Conservation (phyloP, 2,329 filamentous ascomycete species). For the Beauveria sp. region DNA sequence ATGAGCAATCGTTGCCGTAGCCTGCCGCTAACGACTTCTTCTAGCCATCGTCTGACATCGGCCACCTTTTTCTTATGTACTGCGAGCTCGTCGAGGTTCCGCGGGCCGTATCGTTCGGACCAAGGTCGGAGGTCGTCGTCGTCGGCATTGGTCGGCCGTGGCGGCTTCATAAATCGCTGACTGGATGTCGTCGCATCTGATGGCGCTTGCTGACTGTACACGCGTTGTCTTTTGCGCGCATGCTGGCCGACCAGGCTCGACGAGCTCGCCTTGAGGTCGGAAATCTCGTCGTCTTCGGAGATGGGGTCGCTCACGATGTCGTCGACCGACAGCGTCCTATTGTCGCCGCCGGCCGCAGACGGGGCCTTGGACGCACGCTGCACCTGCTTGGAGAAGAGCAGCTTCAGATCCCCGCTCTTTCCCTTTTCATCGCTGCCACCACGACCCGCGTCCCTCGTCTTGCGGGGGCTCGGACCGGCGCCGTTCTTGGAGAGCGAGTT, state of each 20-base stretch:
- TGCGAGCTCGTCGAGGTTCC: constrained; percentile 71
- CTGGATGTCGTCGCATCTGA: constrained; percentile 28
- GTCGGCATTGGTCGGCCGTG: constrained; percentile 21
- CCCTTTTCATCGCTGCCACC: constrained; percentile 37
- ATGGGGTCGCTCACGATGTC: constrained; percentile 49
- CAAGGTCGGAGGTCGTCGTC: constrained; percentile 65
- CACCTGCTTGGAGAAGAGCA: constrained; percentile 55
- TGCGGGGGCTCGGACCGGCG: constrained; percentile 30
- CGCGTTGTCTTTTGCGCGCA: constrained; percentile 45
- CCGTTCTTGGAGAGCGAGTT: constrained; percentile 22
- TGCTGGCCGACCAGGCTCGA: constrained; percentile 49
- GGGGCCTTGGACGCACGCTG: constrained; percentile 34
- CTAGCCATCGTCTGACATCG: constrained; percentile 78
- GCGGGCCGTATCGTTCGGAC: constrained; percentile 77
- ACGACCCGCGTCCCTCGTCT: constrained; percentile 30
- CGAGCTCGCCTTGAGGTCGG: constrained; percentile 39
- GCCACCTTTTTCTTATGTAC: constrained; percentile 92
- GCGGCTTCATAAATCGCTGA: constrained; percentile 45
- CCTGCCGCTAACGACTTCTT: constrained; percentile 60
- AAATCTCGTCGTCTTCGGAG: constrained; percentile 53
- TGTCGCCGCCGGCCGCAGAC: constrained; percentile 18
- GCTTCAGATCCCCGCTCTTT: constrained; percentile 48
- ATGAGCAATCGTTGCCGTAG: constrained; percentile 67
- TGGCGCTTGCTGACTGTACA: constrained; percentile 20
- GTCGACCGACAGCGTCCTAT: constrained; percentile 28